These are phyloP conservation scores for Guyanaporus albipodus DNA, from an alignment of 768 basidiomycete species.

Conservation along the genomic window DNA sequence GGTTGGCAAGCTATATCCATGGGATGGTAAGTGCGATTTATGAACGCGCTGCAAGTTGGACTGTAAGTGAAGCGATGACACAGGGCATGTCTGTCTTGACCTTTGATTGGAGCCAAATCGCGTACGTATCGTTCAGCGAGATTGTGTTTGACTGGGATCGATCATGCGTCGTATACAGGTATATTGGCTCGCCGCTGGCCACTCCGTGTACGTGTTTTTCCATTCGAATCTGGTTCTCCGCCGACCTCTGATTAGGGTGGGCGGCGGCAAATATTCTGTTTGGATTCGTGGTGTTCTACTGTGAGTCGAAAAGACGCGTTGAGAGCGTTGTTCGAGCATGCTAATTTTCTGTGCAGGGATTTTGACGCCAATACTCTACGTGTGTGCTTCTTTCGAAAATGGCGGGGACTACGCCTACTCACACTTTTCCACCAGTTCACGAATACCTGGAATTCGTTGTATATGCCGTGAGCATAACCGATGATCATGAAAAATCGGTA, in stretches of 20 bases:
- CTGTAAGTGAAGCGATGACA: no score
- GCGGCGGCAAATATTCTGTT: slow-evolving; percentile 65
- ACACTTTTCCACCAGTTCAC: slow-evolving; percentile 50
- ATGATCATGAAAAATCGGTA: neutral
- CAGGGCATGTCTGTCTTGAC: slow-evolving; percentile 75
- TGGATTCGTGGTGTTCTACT: slow-evolving; percentile 69
- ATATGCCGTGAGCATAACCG: slow-evolving; percentile 48
- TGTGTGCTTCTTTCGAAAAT: slow-evolving; percentile 49
- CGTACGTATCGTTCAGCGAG: slow-evolving; percentile 30
- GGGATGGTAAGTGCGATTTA: no score
- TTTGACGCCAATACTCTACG: slow-evolving; percentile 37
- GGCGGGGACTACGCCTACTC: neutral
- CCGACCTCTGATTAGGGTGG: slow-evolving; percentile 85
- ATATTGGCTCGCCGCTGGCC: no score
- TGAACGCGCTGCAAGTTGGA: no score
- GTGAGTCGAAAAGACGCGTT: no score
- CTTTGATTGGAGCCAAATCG: slow-evolving; percentile 77
- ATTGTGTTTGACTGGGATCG: neutral
- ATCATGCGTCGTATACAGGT: slow-evolving; percentile 4
- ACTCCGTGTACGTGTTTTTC: no score
- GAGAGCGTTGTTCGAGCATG: no score
- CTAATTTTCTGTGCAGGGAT: slow-evolving; percentile 23
- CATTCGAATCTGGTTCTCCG: no score
- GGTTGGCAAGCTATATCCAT: no score
- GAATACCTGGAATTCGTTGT: slow-evolving; percentile 57